Base-by-base conservation (phyloP, 306 rosid genomes). In the Astragalus membranaceus region DNA sequence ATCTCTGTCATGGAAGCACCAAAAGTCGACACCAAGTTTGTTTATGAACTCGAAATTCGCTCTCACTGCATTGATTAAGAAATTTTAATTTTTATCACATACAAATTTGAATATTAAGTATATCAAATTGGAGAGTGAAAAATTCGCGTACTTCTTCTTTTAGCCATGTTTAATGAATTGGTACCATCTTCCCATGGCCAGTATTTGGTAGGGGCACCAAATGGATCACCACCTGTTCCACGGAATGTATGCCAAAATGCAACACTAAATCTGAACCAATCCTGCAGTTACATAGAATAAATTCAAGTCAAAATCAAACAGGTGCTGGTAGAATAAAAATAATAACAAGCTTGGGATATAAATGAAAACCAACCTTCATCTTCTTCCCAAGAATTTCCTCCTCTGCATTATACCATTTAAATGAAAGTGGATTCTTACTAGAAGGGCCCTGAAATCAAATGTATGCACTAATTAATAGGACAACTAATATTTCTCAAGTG, bases 111-210 rank as follows among this genome's bases (percentile, higher is more conserved):
- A 56, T 50, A 54, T 49, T 26, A 64, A 48, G 47, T 50, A 55
- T 48, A 60, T 10, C 70, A 73, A 58, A 33, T 3, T 20, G 37
- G 48, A 64, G 48, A 9, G 48, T 42, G 15, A 48, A 43, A 13
- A 39, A 47, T 46, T 50, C 70, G 30, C 97, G 10, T 83, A 93
- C 97, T 91, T 84, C 99, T 89, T 84, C 95, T 84, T 84, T 88
- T 94, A 29, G 99, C 96, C 95, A 94, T 94, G 56, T 75, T 87
- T 74, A 94, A 12, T 56, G 97, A 88, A 75, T 94, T 91, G 65
- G 97, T 88, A 80, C 96, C 99, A 72, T 94, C 99, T 81, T 91
- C 97, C 96, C 99, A 91, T 1, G 99, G 96, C 97, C 97, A 95
- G 53, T 65, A 15, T 73, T 95, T 91, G 36, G 97, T 95, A n/a